A percentile compares a stretch with the other conserved stretches of the same genome.
These are phyloP conservation scores for Colletotrichum caudatum DNA, from an alignment of 2,329 filamentous ascomycete species.

Conservation along the genomic window DNA sequence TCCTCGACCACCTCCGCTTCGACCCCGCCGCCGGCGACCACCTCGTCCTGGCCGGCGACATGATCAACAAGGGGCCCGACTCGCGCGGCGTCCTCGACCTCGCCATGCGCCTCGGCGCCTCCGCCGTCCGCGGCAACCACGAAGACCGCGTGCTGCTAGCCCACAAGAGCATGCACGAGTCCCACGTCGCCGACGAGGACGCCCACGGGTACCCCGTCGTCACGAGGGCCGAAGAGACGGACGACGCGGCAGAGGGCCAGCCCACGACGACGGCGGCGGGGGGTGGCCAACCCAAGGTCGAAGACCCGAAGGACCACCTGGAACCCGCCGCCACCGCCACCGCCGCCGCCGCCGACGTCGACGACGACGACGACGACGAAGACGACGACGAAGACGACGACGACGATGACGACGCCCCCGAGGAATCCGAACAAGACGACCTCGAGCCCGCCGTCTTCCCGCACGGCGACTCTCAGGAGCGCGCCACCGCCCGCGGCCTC, in stretches of 20 bases:
- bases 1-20: slow-evolving; percentile 77
- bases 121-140: slow-evolving; percentile 90
- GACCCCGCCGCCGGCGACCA: slow-evolving; percentile 70
- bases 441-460: slow-evolving; percentile 45
- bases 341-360: slow-evolving; percentile 41
- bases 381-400: slow-evolving; percentile 44
- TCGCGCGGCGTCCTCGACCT: slow-evolving; percentile 81
- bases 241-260: slow-evolving; percentile 9
- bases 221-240: slow-evolving; percentile 46
- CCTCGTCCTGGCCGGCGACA: slow-evolving; percentile 80
- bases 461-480: slow-evolving; percentile 55
- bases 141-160: slow-evolving; percentile 87
- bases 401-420: slow-evolving; percentile 41
- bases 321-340: background rate
- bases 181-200: slow-evolving; percentile 45
- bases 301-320: slow-evolving; percentile 41
- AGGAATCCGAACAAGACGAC: slow-evolving; percentile 32
- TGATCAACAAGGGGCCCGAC: slow-evolving; percentile 89
- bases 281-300: slow-evolving; percentile 33
- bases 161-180: slow-evolving; percentile 58
- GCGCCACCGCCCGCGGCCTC: slow-evolving; percentile 68
- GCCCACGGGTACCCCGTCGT: slow-evolving; percentile 42
- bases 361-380: slow-evolving; percentile 46
- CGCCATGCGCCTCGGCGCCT: slow-evolving; percentile 79
- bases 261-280: background rate